These are phyloP conservation scores for Trichoderma arundinaceum DNA, from an alignment of 2,329 filamentous ascomycete species.

Conservation along the genomic window DNA sequence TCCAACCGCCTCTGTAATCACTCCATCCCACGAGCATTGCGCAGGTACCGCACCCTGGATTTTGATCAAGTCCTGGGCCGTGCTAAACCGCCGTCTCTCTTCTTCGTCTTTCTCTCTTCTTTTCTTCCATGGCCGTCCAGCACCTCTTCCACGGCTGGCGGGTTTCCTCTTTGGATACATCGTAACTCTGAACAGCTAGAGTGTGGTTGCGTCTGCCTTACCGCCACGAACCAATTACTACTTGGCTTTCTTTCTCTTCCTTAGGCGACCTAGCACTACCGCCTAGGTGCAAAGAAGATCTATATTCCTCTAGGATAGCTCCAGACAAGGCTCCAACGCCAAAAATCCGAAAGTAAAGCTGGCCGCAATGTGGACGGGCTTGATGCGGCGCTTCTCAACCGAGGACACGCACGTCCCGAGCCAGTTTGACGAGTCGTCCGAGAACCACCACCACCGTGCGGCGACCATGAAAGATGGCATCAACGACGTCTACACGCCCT, in stretches of 20 bases:
- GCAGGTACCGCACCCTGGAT: neutral
- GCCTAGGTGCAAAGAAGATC: neutral
- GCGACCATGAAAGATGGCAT: constrained; percentile 52
- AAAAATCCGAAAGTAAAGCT: neutral
- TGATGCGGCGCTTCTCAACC: constrained; percentile 70
- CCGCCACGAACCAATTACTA: too few relatives aligned
- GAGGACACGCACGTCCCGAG: constrained; percentile 47
- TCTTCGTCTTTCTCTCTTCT: neutral
- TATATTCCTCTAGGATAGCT: neutral
- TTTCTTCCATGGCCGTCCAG: neutral
- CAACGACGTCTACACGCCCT: constrained; percentile 61
- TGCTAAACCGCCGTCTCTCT: neutral
- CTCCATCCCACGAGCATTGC: neutral
- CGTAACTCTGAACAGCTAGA: too few relatives aligned
- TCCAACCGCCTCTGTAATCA: constrained; percentile 2
- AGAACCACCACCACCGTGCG: constrained; percentile 29
- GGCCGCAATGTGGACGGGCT: constrained; percentile 58
- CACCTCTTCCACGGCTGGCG: constrained; percentile 25
- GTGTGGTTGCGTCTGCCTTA: too few relatives aligned
- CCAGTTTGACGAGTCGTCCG: constrained; percentile 39
- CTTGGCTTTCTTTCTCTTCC: too few relatives aligned
- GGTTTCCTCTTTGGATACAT: constrained; percentile 29
- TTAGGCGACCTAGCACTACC: neutral
- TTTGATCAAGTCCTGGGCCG: neutral
- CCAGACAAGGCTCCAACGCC: neutral